phyloP scores from a whole-genome alignment of 768 basidiomycete species.

The Boletus rubescentipes region DNA sequence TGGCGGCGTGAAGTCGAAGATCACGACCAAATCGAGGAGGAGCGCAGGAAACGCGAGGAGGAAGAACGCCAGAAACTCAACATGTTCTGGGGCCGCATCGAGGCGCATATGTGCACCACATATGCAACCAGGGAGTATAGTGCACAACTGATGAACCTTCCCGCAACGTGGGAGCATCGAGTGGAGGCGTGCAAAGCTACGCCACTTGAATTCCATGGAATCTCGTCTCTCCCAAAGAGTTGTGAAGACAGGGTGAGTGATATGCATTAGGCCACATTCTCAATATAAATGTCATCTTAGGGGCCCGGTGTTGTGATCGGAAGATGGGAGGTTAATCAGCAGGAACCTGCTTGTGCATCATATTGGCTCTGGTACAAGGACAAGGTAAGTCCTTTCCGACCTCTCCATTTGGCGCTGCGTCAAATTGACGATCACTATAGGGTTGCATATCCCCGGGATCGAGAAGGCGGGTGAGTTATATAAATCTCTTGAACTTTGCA shows the following conservation, averaged over 20 bases:
- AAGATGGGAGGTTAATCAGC: slow-evolving; percentile 24
- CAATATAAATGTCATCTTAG: slow-evolving; percentile 5
- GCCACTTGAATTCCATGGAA: slow-evolving; percentile 24
- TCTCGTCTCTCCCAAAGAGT: slow-evolving; percentile 15
- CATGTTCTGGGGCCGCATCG: slow-evolving; percentile 23
- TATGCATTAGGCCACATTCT: background rate
- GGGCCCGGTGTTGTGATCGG: slow-evolving; percentile 23
- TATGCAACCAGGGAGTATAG: slow-evolving; percentile 30
- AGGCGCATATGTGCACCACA: slow-evolving; percentile 23
- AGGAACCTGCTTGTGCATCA: slow-evolving; percentile 30
- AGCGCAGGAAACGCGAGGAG: slow-evolving; percentile 19
- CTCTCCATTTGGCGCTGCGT: background rate
- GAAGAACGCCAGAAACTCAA: slow-evolving; percentile 28
- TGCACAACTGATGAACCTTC: slow-evolving; percentile 30
- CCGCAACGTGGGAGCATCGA: slow-evolving; percentile 17
- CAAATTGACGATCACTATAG: slow-evolving; percentile 2
- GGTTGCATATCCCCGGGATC: slow-evolving; percentile 25
- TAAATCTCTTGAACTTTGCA: background rate
- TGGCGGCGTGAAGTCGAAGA: slow-evolving; percentile 24
- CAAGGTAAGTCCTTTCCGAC: slow-evolving; percentile 17
- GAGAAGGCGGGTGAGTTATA: slow-evolving; percentile 20
- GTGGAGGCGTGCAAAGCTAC: slow-evolving; percentile 29
- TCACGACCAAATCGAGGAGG: slow-evolving; percentile 12
- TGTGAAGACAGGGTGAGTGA: slow-evolving; percentile 22
- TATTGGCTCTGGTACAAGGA: slow-evolving; percentile 31